These are phyloP conservation scores for Aphanomyces euteiches DNA, from an alignment of 352 stramenopile genomes.

Conservation along the genomic window DNA sequence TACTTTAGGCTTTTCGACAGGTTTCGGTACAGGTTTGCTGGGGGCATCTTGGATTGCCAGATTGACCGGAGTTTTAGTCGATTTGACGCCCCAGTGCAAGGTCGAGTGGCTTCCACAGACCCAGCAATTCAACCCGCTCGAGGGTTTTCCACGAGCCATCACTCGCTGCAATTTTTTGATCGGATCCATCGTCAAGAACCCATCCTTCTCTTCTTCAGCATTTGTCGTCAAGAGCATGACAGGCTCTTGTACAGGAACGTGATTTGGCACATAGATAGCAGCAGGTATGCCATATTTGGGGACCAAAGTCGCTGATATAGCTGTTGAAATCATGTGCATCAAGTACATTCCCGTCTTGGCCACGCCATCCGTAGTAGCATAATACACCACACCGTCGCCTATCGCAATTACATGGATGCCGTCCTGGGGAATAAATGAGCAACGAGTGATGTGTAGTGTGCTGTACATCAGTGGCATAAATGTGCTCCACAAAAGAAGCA, in stretches of 20 bases:
- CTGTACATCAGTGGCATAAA: slow-evolving; percentile 26
- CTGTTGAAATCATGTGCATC: slow-evolving; percentile 20
- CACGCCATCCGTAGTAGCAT: slow-evolving; percentile 5
- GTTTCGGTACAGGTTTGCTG: slow-evolving; percentile 29
- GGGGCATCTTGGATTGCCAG: slow-evolving; percentile 31
- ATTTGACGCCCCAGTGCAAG: slow-evolving; percentile 46
- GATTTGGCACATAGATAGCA: slow-evolving; percentile 26
- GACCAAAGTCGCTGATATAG: slow-evolving; percentile 16
- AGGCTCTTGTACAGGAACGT: slow-evolving; percentile 34
- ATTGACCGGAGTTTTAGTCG: slow-evolving; percentile 32
- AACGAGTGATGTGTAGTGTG: background rate
- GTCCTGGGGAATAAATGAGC: slow-evolving; percentile 15
- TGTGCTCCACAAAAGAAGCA: slow-evolving; percentile 25
- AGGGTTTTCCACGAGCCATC: slow-evolving; percentile 65
- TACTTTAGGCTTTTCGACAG: slow-evolving; percentile 39
- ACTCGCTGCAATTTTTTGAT: slow-evolving; percentile 57
- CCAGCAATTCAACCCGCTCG: slow-evolving; percentile 51
- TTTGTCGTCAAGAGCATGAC: slow-evolving; percentile 77
- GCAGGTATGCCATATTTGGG: slow-evolving; percentile 22
- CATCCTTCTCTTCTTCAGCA: slow-evolving; percentile 47
- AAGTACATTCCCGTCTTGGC: slow-evolving; percentile 6
- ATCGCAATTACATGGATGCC: slow-evolving; percentile 25
- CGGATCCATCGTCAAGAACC: slow-evolving; percentile 71
- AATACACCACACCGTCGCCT: slow-evolving; percentile 19
- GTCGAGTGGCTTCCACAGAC: slow-evolving; percentile 74